Evolutionary conservation across 2,329 filamentous ascomycete genomes (phyloP), one percentile per base, ranked within the genome.

Genomic region (Botryotinia narcissicola): DNA sequence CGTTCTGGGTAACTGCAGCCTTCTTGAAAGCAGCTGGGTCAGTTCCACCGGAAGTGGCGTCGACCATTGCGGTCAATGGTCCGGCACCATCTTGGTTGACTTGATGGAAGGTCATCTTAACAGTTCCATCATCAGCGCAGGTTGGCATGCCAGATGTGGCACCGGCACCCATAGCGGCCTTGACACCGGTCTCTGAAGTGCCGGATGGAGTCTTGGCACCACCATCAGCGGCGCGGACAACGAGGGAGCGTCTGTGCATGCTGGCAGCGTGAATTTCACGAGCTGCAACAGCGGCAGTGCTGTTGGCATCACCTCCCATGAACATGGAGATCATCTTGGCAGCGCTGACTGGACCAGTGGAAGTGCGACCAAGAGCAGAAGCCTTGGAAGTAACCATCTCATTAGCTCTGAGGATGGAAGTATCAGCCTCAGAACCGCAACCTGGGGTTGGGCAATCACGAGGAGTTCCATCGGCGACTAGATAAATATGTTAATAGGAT

Each of bases 221-320:
- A 70, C 79, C 81, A 70, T 80, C 79, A 60, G 77, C 81, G 78
- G 67, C 80, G 81, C 75, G 77, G 63, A 74, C 71, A 70, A 77
- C 74, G 77, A 81, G 75, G 60, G 78, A 73, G 46, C 82, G 82
- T 70, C 82, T 75, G 84, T 80, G 73, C 83, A 80, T 85, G 76
- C 95, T 91, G 77, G 86, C 87, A 78, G 93, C 87, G 80, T 96
- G 91, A 18, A 98, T 89, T 71, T 91, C 85, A 42, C 95, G 88
- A n/a, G 93, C 90, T 46, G 85, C 84, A n/a, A 83, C 80, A n/a
- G 85, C 84, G 16, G 80, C 80, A 46, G 83, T 81, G 44, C 79
- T 78, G 4, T 81, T 82, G 20, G 82, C 81, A 35, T 82, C 80
- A n/a, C 74, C 79, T 48, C 85, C 85, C 87, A 92, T 90, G 83